These are phyloP conservation scores for Vicia faba DNA, from an alignment of 306 rosid genomes.

Conservation along the genomic window DNA sequence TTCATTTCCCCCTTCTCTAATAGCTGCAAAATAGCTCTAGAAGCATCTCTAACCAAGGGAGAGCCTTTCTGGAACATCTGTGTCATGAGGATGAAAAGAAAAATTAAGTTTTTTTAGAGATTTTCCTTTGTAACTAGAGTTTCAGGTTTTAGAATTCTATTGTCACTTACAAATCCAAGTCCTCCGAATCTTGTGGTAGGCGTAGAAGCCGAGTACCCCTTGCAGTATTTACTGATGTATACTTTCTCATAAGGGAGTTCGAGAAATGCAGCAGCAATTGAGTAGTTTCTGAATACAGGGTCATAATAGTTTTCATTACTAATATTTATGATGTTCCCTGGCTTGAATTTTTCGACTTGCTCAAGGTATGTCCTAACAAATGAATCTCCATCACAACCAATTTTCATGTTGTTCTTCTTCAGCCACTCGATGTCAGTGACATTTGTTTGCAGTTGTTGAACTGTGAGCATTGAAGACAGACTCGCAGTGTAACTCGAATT, in stretches of 20 bases:
- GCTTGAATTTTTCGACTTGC: constrained; percentile 41
- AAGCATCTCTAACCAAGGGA: constrained; percentile 61
- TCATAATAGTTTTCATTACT: constrained; percentile 30
- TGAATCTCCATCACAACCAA: constrained; percentile 64
- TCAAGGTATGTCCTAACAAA: constrained; percentile 52
- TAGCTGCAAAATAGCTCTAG: constrained; percentile 55
- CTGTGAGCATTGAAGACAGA: constrained; percentile 72
- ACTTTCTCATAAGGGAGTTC: constrained; percentile 68
- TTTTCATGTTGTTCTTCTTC: constrained; percentile 41
- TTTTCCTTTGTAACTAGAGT: background rate
- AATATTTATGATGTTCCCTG: constrained; percentile 35
- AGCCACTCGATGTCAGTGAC: constrained; percentile 46
- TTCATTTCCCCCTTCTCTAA: constrained; percentile 47
- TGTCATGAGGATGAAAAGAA: constrained; percentile 21
- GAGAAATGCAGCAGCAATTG: constrained; percentile 66
- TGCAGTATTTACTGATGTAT: constrained; percentile 53
- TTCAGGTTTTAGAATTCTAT: background rate
- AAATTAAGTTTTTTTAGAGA: constrained; percentile 6
- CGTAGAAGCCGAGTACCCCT: constrained; percentile 41
- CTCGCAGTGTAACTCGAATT: constrained; percentile 74
- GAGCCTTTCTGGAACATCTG: constrained; percentile 80
- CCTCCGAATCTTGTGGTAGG: constrained; percentile 66
- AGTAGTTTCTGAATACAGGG: constrained; percentile 27
- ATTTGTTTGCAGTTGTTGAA: constrained; percentile 45
- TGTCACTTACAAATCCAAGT: constrained; percentile 66